Evolutionary conservation across 2,329 filamentous ascomycete genomes (phyloP), one percentile per base, ranked within the genome.

Genomic region (Gyromitra esculenta): DNA sequence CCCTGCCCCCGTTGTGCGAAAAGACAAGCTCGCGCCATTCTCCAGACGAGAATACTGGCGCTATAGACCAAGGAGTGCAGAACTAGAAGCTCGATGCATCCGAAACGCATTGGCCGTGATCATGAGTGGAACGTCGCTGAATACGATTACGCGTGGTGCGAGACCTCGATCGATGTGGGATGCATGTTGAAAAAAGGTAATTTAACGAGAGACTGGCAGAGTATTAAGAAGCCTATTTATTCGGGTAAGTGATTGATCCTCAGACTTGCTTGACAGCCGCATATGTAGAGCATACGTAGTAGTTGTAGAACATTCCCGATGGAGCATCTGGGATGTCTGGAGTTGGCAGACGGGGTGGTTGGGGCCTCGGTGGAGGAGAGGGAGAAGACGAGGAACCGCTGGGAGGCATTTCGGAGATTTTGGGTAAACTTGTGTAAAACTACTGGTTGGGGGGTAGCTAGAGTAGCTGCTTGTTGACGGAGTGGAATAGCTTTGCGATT

Each of bases 61-160:
- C 45, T 68, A 35, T 63, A 45, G 45, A 56, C 67, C 45, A 64
- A 68, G 64, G 48, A 67, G 15, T 74, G 71, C 71, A 74, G 71
- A 74, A 59, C 64, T 15, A 56, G 41, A 63, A 60, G 71, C 71
- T 74, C 71, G 56, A 74, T 74, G 71, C 71, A 73, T 67, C 60
- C 70, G 43, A 41, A 66, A 65, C 43, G 52, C 56, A 62, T 60
- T 68, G 71, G 64, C 45, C 56, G 45, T 52, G 71, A 74, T 37
- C 56, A 56, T 52, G 71, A 74, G 71, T 52, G 52, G 68, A 50
- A 74, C 63, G 63, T 57, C 48, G 54, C 25, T 62, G 45, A 68
- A 50, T 63, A 71, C 68, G 68, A 71, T 71, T 70, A 31, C 37
- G 62, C 52, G 35, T 67, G 62, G 62, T 67, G 31, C 45, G 18